Base-by-base conservation (phyloP, 257 asterid species). In the Paraleonurus japonicus region DNA sequence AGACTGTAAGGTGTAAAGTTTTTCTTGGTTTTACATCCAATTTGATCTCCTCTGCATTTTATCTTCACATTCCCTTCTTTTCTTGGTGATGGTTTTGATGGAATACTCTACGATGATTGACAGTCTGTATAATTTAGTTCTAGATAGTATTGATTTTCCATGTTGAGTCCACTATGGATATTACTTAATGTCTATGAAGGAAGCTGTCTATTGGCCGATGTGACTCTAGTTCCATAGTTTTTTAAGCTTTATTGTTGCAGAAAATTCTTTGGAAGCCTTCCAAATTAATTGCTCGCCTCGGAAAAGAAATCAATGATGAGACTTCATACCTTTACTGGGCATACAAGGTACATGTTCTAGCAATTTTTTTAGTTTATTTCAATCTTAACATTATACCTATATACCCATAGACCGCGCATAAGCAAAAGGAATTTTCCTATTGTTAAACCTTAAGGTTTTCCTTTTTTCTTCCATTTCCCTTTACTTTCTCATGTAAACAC, bases 251-350 rank as follows among this genome's bases (percentile, higher is more conserved):
- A 27, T 65, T 68, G 69, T 50, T 73, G 15, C 91, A 91, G 99
- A 87, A 84, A 66, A 72, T 81, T 50, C 74, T 84, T 61, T 91
- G 96, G 98, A 91, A 96, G 22, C 99, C 99, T 47, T 91, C 99
- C 54, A 86, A 85, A 83, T 95, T 94, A 67, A 94, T 91, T 79
- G 84, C 98, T 66, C 95, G 95, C 15, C 84, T 94, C 58, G 96
- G 95, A 62, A 85, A 86, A 81, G 98, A 91, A 83, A 88, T 94
- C 60, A 85, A 91, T 33, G 73, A 94, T 63, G 92, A 89, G 76
- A 79, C 86, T 59, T 94, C 99, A 11, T 94, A 94, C 80, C 81
- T 94, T 67, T 91, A 91, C 79, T 91, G 96, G 99, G 98, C 99
- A 33, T 81, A 84, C 79, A 89, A 88, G 96, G 99, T 85, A 82